phyloP scores from a whole-genome alignment of 768 basidiomycete genomes.

The Porphyrellus cyaneotinctus region DNA sequence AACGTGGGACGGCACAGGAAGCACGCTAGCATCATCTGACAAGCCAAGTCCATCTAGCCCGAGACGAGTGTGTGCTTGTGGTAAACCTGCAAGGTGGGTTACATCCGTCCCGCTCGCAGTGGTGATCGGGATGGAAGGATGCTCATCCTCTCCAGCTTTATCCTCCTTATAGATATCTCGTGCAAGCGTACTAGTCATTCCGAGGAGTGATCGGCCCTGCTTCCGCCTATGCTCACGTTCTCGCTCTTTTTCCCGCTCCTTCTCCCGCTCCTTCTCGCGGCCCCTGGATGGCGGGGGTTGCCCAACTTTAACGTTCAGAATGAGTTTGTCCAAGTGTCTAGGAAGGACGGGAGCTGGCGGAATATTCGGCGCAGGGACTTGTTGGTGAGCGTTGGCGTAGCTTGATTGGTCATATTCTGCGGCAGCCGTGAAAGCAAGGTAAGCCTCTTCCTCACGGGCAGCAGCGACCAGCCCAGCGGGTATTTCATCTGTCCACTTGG shows the following conservation, averaged over 20 bases:
- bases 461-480: constrained; percentile 77
- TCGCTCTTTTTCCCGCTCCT: constrained; percentile 33
- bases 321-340: constrained; percentile 89
- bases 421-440: constrained; percentile 42
- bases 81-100: constrained; percentile 27
- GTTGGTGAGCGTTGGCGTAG: constrained; percentile 34
- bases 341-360: constrained; percentile 88
- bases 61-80: constrained; percentile 28
- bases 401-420: constrained; percentile 33
- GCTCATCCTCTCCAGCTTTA: constrained; percentile 21
- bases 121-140: constrained; percentile 31
- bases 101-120: constrained; percentile 39
- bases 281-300: constrained; percentile 32
- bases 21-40: constrained; percentile 83
- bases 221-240: constrained; percentile 31
- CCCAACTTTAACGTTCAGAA: constrained; percentile 58
- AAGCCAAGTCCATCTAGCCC: constrained; percentile 40
- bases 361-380: constrained; percentile 66
- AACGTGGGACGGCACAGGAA: constrained; percentile 91
- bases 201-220: constrained; percentile 32
- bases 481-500: constrained; percentile 73
- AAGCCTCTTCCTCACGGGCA: constrained; percentile 79
- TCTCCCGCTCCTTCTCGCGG: constrained; percentile 34
- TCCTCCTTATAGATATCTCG: constrained; percentile 26
- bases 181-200: constrained; percentile 34